These are phyloP conservation scores for Metarhizium guizhouense DNA, from an alignment of 2,329 filamentous ascomycete species.

Conservation along the genomic window DNA sequence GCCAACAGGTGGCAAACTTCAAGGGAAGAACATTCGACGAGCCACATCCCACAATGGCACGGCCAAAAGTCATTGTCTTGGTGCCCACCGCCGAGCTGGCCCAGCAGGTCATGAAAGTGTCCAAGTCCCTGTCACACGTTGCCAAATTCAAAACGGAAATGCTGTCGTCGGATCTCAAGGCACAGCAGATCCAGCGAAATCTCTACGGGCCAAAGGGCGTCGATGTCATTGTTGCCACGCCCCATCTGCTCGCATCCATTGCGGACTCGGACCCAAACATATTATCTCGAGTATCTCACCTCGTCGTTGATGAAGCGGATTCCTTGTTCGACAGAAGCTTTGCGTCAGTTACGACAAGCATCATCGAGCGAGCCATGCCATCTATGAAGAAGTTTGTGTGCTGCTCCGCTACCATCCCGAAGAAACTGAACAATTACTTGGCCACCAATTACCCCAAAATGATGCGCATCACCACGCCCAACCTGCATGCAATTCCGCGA, in stretches of 20 bases:
- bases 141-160: constrained; percentile 80
- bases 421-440: constrained; percentile 79
- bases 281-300: constrained; percentile 79
- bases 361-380: constrained; percentile 73
- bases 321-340: constrained; percentile 93
- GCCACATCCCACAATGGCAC: constrained; percentile 63
- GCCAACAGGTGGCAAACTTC: constrained; percentile 42
- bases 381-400: constrained; percentile 81
- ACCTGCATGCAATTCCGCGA: constrained; percentile 90
- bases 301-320: constrained; percentile 92
- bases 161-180: constrained; percentile 68
- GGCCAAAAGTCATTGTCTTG: constrained; percentile 76
- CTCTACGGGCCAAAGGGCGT: constrained; percentile 75
- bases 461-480: constrained; percentile 81
- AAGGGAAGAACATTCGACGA: constrained; percentile 59
- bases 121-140: constrained; percentile 74
- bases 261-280: constrained; percentile 85
- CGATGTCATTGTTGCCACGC: constrained; percentile 80
- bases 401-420: constrained; percentile 93
- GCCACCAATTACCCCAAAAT: constrained; percentile 74
- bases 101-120: constrained; percentile 70
- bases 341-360: constrained; percentile 67
- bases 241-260: constrained; percentile 81
- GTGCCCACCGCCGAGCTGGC: constrained; percentile 92
- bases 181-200: constrained; percentile 72